A percentile compares a stretch with the other conserved stretches of the same genome.
Conservation (phyloP, 2,329 filamentous ascomycete genomes). For the Fusarium buharicum region DNA sequence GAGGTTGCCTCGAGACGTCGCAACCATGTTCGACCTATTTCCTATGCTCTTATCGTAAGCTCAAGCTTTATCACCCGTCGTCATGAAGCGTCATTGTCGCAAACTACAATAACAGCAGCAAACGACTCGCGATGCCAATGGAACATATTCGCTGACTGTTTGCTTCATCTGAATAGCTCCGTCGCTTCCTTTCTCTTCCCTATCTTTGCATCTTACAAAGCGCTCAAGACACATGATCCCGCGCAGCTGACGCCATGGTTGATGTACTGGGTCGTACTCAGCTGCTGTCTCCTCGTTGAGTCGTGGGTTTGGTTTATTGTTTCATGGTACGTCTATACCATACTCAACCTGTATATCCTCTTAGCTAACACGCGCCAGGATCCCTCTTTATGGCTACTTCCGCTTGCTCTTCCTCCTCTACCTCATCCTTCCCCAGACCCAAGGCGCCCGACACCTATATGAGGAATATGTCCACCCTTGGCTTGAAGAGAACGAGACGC, state of each 20-base stretch:
- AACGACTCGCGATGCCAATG: conserved; percentile 6
- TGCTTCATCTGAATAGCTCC: conserved; percentile 65
- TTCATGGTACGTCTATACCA: conserved; percentile 63
- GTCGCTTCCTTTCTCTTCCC: conserved; percentile 92
- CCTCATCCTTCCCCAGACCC: conserved; percentile 96
- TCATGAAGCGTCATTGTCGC: conserved; percentile 36
- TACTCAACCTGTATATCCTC: neutral
- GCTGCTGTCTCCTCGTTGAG: conserved; percentile 82
- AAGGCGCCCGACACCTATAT: conserved; percentile 89
- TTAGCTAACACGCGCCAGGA: conserved; percentile 57
- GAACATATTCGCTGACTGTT: conserved; percentile 22
- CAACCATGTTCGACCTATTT: conserved; percentile 79
- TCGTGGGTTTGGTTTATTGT: conserved; percentile 90
- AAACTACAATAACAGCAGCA: neutral
- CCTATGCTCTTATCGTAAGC: conserved; percentile 82
- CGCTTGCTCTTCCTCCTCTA: conserved; percentile 89
- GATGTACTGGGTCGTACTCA: conserved; percentile 98
- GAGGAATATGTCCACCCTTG: conserved; percentile 87
- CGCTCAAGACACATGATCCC: conserved; percentile 90
- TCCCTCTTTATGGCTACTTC: conserved; percentile 94
- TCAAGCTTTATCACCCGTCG: conserved; percentile 30
- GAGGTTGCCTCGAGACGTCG: conserved; percentile 24
- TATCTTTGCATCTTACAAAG: conserved; percentile 97
- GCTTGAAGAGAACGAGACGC: conserved; percentile 83
- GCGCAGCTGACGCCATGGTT: conserved; percentile 95